Evolutionary conservation across 805 yeast genomes (phyloP).

Genomic region (Grigorovia humatica): DNA sequence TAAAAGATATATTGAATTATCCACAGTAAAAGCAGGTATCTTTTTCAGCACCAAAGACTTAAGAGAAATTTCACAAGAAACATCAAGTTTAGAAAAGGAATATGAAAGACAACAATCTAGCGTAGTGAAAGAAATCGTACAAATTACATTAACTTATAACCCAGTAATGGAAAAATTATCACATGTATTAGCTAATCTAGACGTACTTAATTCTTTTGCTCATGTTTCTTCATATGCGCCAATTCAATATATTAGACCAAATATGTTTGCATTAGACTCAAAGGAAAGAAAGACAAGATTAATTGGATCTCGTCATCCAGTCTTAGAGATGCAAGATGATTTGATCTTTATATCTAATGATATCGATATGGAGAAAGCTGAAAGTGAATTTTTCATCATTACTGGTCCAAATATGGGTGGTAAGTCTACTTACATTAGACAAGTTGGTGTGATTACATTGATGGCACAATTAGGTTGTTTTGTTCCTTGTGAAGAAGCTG

Average conservation of each 20-base stretch:
- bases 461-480: constrained; percentile 88
- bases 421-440: constrained; percentile 85
- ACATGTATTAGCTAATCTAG: constrained; percentile 57
- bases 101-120: constrained; percentile 69
- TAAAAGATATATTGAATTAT: constrained; percentile 60
- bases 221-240: constrained; percentile 78
- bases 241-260: constrained; percentile 68
- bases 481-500: constrained; percentile 72
- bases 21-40: constrained; percentile 93
- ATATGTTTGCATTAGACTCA: constrained; percentile 40
- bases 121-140: constrained; percentile 73
- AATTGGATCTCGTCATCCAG: constrained; percentile 85
- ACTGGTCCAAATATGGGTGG: constrained; percentile 99
- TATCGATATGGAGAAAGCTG: constrained; percentile 48
- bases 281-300: constrained; percentile 43
- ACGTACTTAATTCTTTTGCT: constrained; percentile 79
- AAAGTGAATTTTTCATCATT: constrained; percentile 65
- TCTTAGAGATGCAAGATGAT: constrained; percentile 87
- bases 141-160: constrained; percentile 70
- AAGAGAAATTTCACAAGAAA: constrained; percentile 48
- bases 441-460: constrained; percentile 75
- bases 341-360: constrained; percentile 87
- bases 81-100: constrained; percentile 47
- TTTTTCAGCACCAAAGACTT: constrained; percentile 71
- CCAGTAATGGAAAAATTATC: constrained; percentile 67